phyloP scores from a whole-genome alignment of 176 grass and related monocot genomes.

The Tuctoria greenei region DNA sequence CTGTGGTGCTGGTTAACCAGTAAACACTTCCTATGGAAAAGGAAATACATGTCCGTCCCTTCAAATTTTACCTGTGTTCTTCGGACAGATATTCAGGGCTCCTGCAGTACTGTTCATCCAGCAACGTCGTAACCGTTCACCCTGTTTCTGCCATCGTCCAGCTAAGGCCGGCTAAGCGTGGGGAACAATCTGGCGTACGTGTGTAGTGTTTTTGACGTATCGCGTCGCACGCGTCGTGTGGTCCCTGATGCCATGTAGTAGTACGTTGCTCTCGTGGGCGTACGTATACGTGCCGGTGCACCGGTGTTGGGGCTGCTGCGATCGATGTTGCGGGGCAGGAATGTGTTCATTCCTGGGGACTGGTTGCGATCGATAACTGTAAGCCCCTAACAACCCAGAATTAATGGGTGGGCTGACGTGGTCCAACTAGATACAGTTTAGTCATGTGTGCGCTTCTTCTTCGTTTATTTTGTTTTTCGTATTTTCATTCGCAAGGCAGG shows the following conservation, averaged over 20 bases:
- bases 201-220: rapidly evolving
- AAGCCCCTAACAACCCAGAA: not conserved
- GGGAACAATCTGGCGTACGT: not conserved
- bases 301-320: not conserved
- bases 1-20: not conserved
- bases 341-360: not conserved
- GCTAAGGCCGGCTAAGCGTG: not conserved
- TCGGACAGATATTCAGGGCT: not conserved
- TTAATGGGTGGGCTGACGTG: not conserved
- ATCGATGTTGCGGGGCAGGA: not conserved
- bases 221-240: not conserved
- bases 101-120: conserved; percentile 15
- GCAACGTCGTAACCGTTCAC: conserved; percentile 4
- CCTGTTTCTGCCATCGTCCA: conserved; percentile 2
- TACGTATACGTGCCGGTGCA: too few relatives aligned
- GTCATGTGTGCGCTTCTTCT: not conserved
- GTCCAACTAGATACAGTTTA: not conserved
- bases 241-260: too few relatives aligned
- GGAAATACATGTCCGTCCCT: not conserved
- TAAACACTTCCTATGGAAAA: not conserved
- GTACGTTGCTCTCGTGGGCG: not conserved
- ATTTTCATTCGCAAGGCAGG: not conserved
- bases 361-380: not conserved
- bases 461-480: too few relatives aligned
- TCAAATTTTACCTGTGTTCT: not conserved